These are phyloP conservation scores for Solanum lignicaule DNA, from an alignment of 257 asterid species.

Conservation along the genomic window DNA sequence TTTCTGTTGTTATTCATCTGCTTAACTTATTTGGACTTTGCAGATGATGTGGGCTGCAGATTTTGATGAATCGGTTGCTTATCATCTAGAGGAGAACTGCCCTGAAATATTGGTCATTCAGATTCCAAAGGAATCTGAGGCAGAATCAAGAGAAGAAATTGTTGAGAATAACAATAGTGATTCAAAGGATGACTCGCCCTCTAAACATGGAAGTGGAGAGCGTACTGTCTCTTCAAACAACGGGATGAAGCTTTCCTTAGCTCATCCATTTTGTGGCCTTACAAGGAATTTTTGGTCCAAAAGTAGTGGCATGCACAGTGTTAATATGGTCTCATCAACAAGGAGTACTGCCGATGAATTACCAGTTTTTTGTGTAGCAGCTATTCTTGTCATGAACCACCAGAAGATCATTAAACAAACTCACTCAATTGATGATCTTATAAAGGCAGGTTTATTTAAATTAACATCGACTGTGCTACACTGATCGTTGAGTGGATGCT, in stretches of 20 bases:
- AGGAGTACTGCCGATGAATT: conserved; percentile 80
- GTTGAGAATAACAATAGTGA: conserved; percentile 24
- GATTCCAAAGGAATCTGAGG: conserved; percentile 42
- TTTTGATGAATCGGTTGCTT: conserved; percentile 61
- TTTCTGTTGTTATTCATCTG: conserved; percentile 1
- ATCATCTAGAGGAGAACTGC: conserved; percentile 55
- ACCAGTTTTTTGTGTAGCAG: conserved; percentile 94
- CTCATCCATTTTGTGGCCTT: conserved; percentile 84
- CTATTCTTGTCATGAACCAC: conserved; percentile 85
- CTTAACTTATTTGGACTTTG: conserved; percentile 5
- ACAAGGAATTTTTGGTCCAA: conserved; percentile 73
- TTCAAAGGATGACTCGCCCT: conserved; percentile 27
- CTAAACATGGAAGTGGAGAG: conserved; percentile 40
- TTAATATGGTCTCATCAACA: conserved; percentile 39
- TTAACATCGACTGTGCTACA: conserved; percentile 3
- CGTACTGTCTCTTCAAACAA: conserved; percentile 40
- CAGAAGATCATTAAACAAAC: conserved; percentile 76
- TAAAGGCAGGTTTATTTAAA: conserved; percentile 65
- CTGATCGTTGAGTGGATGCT: not conserved
- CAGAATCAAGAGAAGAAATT: conserved; percentile 52
- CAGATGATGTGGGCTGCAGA: conserved; percentile 99
- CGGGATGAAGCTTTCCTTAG: conserved; percentile 37
- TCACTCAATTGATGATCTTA: conserved; percentile 81
- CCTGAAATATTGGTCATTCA: conserved; percentile 66
- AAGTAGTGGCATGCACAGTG: conserved; percentile 40